Percentiles rank a stretch among this genome's conserved stretches.
phyloP scores from a whole-genome alignment of 352 stramenopile genomes.

The Halophytophthora polymorphica region DNA sequence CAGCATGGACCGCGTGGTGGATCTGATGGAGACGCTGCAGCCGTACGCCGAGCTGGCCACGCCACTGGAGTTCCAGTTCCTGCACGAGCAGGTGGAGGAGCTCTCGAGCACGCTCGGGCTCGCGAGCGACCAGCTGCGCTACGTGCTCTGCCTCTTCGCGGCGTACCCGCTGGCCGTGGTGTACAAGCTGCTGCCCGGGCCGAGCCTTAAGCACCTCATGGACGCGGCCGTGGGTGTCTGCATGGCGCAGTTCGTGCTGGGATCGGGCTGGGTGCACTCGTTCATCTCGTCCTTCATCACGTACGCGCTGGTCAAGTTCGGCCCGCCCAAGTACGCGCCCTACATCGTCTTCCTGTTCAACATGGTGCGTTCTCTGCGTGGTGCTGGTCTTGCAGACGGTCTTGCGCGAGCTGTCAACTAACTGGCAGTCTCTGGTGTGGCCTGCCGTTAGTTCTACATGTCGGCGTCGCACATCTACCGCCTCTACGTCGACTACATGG shows the following conservation, averaged over 20 bases:
- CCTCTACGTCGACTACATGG: constrained; percentile 95
- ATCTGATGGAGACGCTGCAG: constrained; percentile 35
- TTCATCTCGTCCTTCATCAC: constrained; percentile 88
- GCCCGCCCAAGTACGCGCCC: constrained; percentile 48
- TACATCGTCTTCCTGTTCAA: constrained; percentile 93
- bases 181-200: constrained; percentile 82
- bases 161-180: constrained; percentile 92
- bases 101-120: constrained; percentile 44
- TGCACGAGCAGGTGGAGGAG: constrained; percentile 43
- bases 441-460: no score
- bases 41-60: constrained; percentile 53
- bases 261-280: constrained; percentile 93
- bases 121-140: constrained; percentile 66
- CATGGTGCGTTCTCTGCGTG: no score
- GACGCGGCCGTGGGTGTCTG: constrained; percentile 90
- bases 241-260: constrained; percentile 93
- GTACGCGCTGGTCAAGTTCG: constrained; percentile 86
- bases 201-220: constrained; percentile 90
- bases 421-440: no score
- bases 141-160: constrained; percentile 90
- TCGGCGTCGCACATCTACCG: constrained; percentile 92
- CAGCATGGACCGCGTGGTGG: constrained; percentile 39
- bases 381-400: no score
- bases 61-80: constrained; percentile 47
- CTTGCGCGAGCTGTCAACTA: no score